A percentile compares a stretch with the other conserved stretches of the same genome.
Evolutionary conservation across 371 early-diverging fungal species (phyloP).

Genomic region (Nematocida homosporus): DNA sequence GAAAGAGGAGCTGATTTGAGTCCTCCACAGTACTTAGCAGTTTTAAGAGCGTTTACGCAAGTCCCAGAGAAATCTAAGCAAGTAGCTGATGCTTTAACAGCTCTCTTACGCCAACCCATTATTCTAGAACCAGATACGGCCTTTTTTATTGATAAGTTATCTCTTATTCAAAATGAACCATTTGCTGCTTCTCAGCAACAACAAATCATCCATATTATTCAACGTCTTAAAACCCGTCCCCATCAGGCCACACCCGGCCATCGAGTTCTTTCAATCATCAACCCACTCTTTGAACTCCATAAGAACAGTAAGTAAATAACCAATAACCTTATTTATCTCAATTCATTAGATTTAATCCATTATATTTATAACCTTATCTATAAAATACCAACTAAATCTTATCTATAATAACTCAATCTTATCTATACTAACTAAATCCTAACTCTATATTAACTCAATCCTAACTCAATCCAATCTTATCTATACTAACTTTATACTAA

Average conservation of each 20-base stretch:
- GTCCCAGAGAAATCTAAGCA: not conserved
- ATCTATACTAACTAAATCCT: too few species aligned
- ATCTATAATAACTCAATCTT: too few species aligned
- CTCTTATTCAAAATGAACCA: not conserved
- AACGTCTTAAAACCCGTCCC: not conserved
- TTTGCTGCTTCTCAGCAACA: not conserved
- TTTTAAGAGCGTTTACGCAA: not conserved
- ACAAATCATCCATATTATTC: not conserved
- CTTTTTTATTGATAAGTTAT: not conserved
- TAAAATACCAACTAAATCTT: too few species aligned
- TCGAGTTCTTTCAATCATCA: not conserved
- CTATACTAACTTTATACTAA: too few species aligned
- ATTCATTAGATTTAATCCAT: not conserved
- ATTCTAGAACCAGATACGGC: slow-evolving; percentile 6
- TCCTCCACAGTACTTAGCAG: not conserved
- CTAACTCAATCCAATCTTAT: too few species aligned
- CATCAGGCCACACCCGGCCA: not conserved
- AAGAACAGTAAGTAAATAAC: too few species aligned
- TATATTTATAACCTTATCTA: too few species aligned
- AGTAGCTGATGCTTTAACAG: not conserved
- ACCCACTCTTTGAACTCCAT: not conserved
- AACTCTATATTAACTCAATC: too few species aligned
- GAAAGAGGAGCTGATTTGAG: not conserved
- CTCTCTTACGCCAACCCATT: not conserved
- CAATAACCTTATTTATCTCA: not conserved